phyloP scores from a whole-genome alignment of 371 early-diverging fungal species.

The Lichtheimia hyalospora region DNA sequence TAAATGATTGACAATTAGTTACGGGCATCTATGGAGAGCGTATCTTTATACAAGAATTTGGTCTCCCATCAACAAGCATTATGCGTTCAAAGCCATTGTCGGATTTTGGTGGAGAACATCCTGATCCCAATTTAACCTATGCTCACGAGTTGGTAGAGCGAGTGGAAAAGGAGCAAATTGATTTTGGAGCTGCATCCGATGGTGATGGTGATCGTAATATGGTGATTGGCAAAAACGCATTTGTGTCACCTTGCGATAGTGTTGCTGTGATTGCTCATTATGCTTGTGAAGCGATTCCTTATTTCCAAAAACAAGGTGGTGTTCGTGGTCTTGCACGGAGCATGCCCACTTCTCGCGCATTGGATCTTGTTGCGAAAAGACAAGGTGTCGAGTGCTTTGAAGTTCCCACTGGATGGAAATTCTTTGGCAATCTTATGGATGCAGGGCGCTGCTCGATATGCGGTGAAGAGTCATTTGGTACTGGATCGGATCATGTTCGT shows the following conservation, averaged over 20 bases:
- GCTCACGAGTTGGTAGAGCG: conserved; percentile 93
- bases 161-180: conserved; percentile 75
- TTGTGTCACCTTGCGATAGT: conserved; percentile 97
- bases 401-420: conserved; percentile 95
- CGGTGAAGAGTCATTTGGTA: conserved; percentile 98
- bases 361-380: conserved; percentile 89
- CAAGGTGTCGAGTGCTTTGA: conserved; percentile 79
- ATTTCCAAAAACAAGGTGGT: conserved; percentile 81
- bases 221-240: conserved; percentile 91
- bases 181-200: conserved; percentile 95
- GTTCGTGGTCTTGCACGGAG: conserved; percentile 90
- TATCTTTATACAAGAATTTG: conserved; percentile 89
- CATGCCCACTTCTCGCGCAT: conserved; percentile 96
- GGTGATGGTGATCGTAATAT: conserved; percentile 96
- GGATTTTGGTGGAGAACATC: conserved; percentile 96
- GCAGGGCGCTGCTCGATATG: conserved; percentile 92
- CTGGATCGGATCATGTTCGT: conserved; percentile 96
- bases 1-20: conserved; percentile 52
- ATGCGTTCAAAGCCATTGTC: conserved; percentile 82
- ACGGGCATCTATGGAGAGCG: conserved; percentile 92
- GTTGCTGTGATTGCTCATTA: conserved; percentile 95
- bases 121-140: conserved; percentile 98
- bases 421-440: conserved; percentile 99
- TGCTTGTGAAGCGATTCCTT: conserved; percentile 83
- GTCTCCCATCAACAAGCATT: conserved; percentile 76